Evolutionary conservation across 2,329 filamentous ascomycete species (phyloP).

Genomic region (Cercospora citrullina): DNA sequence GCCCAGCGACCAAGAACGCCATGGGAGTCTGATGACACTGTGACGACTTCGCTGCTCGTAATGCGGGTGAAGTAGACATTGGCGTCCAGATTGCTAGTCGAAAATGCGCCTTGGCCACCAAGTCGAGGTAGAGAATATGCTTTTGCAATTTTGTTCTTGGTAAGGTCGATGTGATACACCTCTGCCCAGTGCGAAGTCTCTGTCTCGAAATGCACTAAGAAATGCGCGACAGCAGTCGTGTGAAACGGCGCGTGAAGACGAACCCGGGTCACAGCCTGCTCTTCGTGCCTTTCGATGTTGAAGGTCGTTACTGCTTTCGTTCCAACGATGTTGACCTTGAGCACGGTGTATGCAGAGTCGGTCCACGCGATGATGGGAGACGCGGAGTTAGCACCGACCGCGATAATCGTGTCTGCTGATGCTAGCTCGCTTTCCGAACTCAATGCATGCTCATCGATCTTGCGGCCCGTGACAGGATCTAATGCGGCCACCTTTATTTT

Average conservation of each 20-base stretch:
- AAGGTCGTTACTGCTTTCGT: conserved; percentile 48
- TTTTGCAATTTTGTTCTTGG: conserved; percentile 67
- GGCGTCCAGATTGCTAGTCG: conserved; percentile 71
- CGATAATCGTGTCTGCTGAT: conserved; percentile 64
- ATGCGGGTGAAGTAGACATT: conserved; percentile 89
- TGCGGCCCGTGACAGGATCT: conserved; percentile 71
- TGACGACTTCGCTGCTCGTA: conserved; percentile 69
- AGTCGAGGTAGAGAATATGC: conserved; percentile 77
- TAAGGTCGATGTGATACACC: conserved; percentile 78
- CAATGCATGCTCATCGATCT: conserved; percentile 69
- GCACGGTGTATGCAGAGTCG: conserved; percentile 59
- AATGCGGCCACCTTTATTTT: conserved; percentile 74
- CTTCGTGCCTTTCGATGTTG: conserved; percentile 42
- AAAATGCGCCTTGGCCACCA: conserved; percentile 70
- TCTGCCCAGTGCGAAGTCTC: conserved; percentile 73
- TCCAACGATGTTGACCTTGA: conserved; percentile 70
- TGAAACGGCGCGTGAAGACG: conserved; percentile 72
- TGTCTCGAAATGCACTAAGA: conserved; percentile 79
- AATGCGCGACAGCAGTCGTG: conserved; percentile 72
- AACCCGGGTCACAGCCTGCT: conserved; percentile 51
- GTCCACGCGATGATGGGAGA: conserved; percentile 76
- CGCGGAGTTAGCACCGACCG: conserved; percentile 74
- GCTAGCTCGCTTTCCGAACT: conserved; percentile 73
- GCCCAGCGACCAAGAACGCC: conserved; percentile 75
- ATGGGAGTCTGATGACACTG: conserved; percentile 76